These are phyloP conservation scores for Colletotrichum euphorbiae DNA, from an alignment of 2,329 filamentous ascomycete genomes.

Conservation along the genomic window DNA sequence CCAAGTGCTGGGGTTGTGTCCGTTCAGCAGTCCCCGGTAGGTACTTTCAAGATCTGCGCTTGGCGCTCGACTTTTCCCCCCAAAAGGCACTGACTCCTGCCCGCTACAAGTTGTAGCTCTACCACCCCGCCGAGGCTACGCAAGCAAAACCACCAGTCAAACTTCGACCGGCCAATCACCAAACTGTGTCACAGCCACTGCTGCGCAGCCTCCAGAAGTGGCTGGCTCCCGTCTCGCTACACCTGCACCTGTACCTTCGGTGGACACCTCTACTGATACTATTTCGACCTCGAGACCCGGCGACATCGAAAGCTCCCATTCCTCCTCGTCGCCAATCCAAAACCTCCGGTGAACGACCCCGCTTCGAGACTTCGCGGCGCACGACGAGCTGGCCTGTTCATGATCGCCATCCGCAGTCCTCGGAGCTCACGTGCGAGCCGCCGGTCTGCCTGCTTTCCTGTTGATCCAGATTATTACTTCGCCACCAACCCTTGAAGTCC, in stretches of 20 bases:
- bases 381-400: constrained; percentile 34
- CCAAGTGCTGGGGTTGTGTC: background rate
- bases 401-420: constrained; percentile 33
- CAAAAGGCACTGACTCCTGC: constrained; percentile 1
- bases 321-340: background rate
- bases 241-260: constrained; percentile 17
- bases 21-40: constrained; percentile 23
- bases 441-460: constrained; percentile 34
- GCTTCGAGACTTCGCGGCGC: constrained; percentile 4
- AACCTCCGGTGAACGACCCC: background rate
- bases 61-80: constrained; percentile 11
- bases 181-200: constrained; percentile 21
- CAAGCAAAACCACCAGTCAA: constrained; percentile 28
- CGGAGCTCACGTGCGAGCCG: constrained; percentile 41
- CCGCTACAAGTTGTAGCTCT: constrained; percentile 28
- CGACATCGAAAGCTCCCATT: constrained; percentile 22
- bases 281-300: constrained; percentile 18
- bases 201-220: constrained; percentile 28
- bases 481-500: constrained; percentile 35
- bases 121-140: constrained; percentile 38
- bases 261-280: constrained; percentile 33
- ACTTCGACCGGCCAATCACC: constrained; percentile 31
- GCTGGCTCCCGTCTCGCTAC: constrained; percentile 23
- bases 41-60: constrained; percentile 28
- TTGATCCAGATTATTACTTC: constrained; percentile 34